Evolutionary conservation across 139 green algal genomes (phyloP), one percentile per base, ranked within the genome.

Genomic region (Chlorella ohadii): DNA sequence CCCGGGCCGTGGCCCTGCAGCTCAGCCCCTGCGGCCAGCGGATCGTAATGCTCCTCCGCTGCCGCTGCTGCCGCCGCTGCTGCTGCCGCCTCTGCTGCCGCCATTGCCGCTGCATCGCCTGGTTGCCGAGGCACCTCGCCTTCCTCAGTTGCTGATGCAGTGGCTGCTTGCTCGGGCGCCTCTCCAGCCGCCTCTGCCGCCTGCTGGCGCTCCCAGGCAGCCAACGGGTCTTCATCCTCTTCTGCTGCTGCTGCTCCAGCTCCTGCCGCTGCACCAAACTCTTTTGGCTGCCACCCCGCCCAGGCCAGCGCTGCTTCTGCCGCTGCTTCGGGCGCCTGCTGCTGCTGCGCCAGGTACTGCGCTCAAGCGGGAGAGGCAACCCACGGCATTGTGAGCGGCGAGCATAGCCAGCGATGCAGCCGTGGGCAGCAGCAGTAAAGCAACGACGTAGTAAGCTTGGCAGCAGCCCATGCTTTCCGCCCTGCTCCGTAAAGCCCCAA

Each of bases 271-370:
- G 25, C 82, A 25, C 93, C 82, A 81, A 93, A 94, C 79, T 91
- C 85, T 39, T 91, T 88, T 0, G 91, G 91, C 63, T 86, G 84
- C 91, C 91, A 94, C 25, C 71, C 72, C 0, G 82, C 71, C 41
- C 82, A 72, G 12, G 57, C 76, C 57, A 82, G 59, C n/a, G 56
- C 76, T 47, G 63, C 81, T 57, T 74, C 59, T 12, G 38, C 70
- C 25, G 73, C 74, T 20, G 79, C 72, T 20, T 82, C 57, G 4
- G 59, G 63, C 9, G 76, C 25, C 56, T 39, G 47, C n/a, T 79
- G 47, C 20, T 27, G 39, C 70, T 77, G 39, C 51, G 51, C 51
- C 51, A 59, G 51, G 39, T 77, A 39, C 0, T 38, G 31, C 36
- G 59, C n/a, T 7, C 67, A 56, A 17, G n/a, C 7, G 38, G 44